These are phyloP conservation scores for Chaetomiaceae sp. DNA, from an alignment of 2,329 filamentous ascomycete genomes.

Conservation along the genomic window DNA sequence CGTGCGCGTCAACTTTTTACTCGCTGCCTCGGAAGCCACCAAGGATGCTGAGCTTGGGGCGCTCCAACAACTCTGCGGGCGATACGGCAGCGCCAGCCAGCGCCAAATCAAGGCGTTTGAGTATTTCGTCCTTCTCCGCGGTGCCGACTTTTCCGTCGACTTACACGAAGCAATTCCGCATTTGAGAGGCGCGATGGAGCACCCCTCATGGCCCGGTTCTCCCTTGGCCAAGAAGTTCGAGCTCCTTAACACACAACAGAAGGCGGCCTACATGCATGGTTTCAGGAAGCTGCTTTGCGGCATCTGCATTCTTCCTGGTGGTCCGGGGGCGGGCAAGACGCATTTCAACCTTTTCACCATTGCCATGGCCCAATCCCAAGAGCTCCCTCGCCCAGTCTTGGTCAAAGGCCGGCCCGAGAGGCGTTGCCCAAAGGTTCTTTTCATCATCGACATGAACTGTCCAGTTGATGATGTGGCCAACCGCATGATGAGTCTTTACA, in stretches of 20 bases:
- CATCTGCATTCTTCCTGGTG: constrained; percentile 14
- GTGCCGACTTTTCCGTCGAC: constrained; percentile 10
- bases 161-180: constrained; percentile 9
- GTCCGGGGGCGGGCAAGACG: constrained; percentile 17
- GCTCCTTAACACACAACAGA: constrained; percentile 6
- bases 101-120: constrained; percentile 6
- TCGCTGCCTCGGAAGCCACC: constrained; percentile 11
- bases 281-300: constrained; percentile 8
- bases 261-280: constrained; percentile 9
- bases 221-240: constrained; percentile 9
- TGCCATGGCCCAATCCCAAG: constrained; percentile 5
- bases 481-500: constrained; percentile 5
- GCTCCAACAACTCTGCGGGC: constrained; percentile 1
- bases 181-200: neutral
- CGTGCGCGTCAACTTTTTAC: constrained; percentile 6
- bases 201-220: neutral
- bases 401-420: neutral
- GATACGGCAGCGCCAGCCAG: constrained; percentile 2
- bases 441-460: constrained; percentile 18
- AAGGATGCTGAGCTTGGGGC: constrained; percentile 15
- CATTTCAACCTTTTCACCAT: constrained; percentile 16
- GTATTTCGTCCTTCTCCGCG: constrained; percentile 9
- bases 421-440: constrained; percentile 12
- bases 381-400: neutral
- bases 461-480: constrained; percentile 16